Evolutionary conservation across 1,284 basidiomycete genomes (phyloP).

Genomic region (Pseudozyma pruni): DNA sequence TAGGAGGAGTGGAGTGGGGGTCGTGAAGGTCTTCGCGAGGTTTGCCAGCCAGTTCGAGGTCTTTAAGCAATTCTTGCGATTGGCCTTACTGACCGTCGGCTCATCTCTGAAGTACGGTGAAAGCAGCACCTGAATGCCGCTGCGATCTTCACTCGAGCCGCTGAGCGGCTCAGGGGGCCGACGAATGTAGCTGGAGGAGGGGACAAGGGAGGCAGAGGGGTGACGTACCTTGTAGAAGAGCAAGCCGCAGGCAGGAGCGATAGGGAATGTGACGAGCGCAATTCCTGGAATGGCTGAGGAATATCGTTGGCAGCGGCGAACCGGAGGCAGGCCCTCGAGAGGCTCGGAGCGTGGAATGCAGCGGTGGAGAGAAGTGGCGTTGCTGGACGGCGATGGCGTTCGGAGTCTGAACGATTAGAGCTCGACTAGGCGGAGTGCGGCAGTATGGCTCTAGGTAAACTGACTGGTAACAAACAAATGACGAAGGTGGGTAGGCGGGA

Average conservation of each 20-base stretch:
- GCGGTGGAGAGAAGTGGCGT: constrained; percentile 11
- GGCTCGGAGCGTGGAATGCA: constrained; percentile 36
- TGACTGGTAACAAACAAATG: constrained; percentile 39
- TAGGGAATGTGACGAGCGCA: constrained; percentile 39
- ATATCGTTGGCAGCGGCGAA: constrained; percentile 37
- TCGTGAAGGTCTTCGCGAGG: constrained; percentile 7
- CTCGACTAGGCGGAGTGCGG: constrained; percentile 11
- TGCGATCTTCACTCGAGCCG: background rate
- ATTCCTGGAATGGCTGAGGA: constrained; percentile 32
- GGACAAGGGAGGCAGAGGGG: background rate
- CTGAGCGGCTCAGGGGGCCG: no score
- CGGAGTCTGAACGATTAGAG: constrained; percentile 31
- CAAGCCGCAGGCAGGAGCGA: constrained; percentile 19
- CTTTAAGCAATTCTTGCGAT: constrained; percentile 12
- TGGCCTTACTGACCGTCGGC: constrained; percentile 7
- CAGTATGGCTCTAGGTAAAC: background rate
- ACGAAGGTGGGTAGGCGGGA: background rate
- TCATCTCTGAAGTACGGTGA: no score
- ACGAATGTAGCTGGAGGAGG: background rate
- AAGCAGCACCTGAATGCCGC: no score
- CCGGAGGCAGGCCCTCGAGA: constrained; percentile 30
- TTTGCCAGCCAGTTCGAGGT: background rate
- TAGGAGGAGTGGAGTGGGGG: constrained; percentile 23
- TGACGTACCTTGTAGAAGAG: constrained; percentile 29
- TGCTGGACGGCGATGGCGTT: constrained; percentile 9